Evolutionary conservation across 2,329 filamentous ascomycete species (phyloP).

Genomic region (Juglanconis oblonga): DNA sequence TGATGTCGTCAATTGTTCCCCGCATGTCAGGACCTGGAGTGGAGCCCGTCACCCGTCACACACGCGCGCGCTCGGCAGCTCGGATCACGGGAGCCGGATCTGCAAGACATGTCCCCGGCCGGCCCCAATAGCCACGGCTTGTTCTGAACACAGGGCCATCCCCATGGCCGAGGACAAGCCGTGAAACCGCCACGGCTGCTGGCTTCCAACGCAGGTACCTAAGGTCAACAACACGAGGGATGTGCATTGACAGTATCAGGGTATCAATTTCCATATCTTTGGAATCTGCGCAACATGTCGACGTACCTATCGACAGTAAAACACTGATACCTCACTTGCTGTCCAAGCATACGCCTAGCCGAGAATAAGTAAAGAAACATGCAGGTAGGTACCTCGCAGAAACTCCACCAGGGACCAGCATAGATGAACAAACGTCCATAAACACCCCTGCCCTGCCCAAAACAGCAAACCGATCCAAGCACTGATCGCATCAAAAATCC

Average conservation of each 20-base stretch:
- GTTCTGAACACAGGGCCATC: no score
- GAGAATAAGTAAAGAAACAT: no score
- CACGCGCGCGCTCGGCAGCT: background rate
- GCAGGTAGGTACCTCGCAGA: no score
- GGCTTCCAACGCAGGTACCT: no score
- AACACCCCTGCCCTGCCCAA: no score
- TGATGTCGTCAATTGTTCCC: conserved; percentile 13
- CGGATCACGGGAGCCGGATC: background rate
- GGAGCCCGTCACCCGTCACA: background rate
- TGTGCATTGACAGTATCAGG: background rate
- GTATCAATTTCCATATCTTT: background rate
- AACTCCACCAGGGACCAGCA: no score
- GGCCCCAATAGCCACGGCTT: background rate
- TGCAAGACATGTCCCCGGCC: background rate
- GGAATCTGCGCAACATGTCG: no score
- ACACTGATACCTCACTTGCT: background rate
- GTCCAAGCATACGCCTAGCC: no score
- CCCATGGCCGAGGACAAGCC: background rate
- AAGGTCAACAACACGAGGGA: background rate
- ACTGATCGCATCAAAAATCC: background rate
- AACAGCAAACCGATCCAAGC: no score
- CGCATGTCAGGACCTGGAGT: background rate
- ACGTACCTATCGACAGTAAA: background rate
- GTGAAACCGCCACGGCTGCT: background rate
- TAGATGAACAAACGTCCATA: no score